These are phyloP conservation scores for Euryodendron excelsum DNA, from an alignment of 148 eudicot genomes.

Conservation along the genomic window DNA sequence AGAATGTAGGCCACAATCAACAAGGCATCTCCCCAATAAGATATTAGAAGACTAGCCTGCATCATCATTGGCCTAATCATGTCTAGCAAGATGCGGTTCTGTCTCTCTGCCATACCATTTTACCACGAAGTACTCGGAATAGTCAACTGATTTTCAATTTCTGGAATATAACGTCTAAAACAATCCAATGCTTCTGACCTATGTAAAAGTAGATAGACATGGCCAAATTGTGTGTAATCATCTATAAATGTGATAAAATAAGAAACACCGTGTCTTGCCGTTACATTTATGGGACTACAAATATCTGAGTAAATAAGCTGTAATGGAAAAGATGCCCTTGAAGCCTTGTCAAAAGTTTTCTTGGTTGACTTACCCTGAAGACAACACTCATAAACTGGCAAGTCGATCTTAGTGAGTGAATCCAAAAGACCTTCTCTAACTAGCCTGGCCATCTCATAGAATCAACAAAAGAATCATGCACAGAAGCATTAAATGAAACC, in stretches of 20 bases:
- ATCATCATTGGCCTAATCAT: too few relatives aligned
- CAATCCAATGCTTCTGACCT: not conserved
- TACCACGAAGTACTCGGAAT: not conserved
- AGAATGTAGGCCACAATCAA: too few relatives aligned
- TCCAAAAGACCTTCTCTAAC: too few relatives aligned
- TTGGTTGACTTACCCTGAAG: not conserved
- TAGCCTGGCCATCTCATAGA: too few relatives aligned
- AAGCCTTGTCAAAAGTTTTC: constrained; percentile 5
- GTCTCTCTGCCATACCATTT: constrained; percentile 1
- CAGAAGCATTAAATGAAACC: not conserved
- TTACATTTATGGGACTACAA: constrained; percentile 7
- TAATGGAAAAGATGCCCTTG: not conserved
- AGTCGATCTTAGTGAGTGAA: too few relatives aligned
- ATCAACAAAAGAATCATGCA: not conserved
- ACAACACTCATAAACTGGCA: too few relatives aligned
- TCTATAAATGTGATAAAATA: constrained; percentile 1
- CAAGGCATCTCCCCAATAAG: too few relatives aligned
- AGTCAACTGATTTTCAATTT: constrained; percentile 1
- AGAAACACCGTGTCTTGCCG: not conserved
- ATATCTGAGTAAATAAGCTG: not conserved
- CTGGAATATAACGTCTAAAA: not conserved
- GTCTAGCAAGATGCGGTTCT: too few relatives aligned
- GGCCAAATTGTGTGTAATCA: not conserved
- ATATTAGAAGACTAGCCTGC: too few relatives aligned
- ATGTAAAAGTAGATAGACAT: not conserved